phyloP scores from a whole-genome alignment of 2,329 filamentous ascomycete species.

The Aotearoamyces nothofagi region DNA sequence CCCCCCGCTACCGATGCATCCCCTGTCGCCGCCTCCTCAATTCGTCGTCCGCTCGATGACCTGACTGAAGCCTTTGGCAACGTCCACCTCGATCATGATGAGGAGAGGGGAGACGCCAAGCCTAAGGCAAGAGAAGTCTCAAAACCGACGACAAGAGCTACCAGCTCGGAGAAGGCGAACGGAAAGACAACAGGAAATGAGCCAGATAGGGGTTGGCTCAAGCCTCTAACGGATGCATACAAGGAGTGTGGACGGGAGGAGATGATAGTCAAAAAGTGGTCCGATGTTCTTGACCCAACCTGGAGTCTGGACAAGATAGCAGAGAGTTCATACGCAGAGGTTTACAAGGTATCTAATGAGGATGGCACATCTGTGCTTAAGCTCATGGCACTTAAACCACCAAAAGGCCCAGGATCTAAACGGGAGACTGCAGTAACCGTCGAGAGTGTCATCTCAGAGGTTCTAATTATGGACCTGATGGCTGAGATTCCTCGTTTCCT shows the following conservation, averaged over 20 bases:
- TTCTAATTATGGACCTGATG: conserved; percentile 47
- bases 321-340: conserved; percentile 51
- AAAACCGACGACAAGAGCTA: not conserved
- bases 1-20: not conserved
- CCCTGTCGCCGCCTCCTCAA: not conserved
- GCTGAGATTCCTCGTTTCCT: conserved; percentile 51
- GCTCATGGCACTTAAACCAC: conserved; percentile 41
- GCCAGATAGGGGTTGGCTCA: conserved; percentile 7
- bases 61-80: not conserved
- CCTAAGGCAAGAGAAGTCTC: conserved; percentile 1
- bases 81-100: not conserved
- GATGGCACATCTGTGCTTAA: conserved; percentile 50
- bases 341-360: conserved; percentile 45
- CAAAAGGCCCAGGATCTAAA: conserved; percentile 19
- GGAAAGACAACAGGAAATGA: too few species aligned
- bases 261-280: conserved; percentile 26
- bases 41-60: not conserved
- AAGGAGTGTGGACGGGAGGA: conserved; percentile 6
- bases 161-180: too few species aligned
- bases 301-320: conserved; percentile 46
- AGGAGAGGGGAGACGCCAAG: not conserved
- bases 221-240: conserved; percentile 10
- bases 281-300: conserved; percentile 37
- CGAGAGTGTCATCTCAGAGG: conserved; percentile 40
- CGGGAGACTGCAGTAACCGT: conserved; percentile 11